A percentile compares a stretch with the other conserved stretches of the same genome.
Conservation (phyloP, 2,329 filamentous ascomycete genomes). For the Talaromyces sp. region DNA sequence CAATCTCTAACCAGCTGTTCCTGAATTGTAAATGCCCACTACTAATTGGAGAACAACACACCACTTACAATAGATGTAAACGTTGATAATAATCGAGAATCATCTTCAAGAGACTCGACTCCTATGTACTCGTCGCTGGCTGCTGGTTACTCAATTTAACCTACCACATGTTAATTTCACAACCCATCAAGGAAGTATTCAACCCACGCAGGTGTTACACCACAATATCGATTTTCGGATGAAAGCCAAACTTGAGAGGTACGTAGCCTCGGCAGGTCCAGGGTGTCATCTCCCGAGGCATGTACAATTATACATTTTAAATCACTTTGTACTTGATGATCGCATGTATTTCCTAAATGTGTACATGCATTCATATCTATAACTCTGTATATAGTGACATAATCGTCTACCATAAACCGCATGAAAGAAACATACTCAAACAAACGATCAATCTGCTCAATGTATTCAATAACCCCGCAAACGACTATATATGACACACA, state of each 20-base stretch:
- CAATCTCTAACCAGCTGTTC: conserved; percentile 13
- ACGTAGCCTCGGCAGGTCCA: neutral
- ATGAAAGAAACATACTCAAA: neutral
- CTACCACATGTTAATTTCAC: neutral
- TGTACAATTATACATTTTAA: too few species aligned
- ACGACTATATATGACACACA: neutral
- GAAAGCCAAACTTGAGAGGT: too few species aligned
- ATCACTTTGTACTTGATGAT: too few species aligned
- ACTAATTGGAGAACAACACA: neutral
- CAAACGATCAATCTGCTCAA: neutral
- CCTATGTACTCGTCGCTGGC: neutral
- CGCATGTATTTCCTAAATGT: neutral
- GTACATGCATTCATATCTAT: neutral
- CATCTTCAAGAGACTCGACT: neutral
- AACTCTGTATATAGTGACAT: neutral
- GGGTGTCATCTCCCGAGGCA: neutral
- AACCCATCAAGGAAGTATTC: neutral
- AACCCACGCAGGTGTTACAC: neutral
- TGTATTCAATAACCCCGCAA: neutral
- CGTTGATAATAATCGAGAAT: neutral
- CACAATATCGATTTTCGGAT: neutral
- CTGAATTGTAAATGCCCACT: conserved; percentile 1
- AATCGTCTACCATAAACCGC: neutral
- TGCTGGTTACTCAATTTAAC: neutral
- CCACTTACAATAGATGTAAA: neutral